Conservation (phyloP, 1,284 basidiomycete species). For the Filobasidium uniguttulatum region DNA sequence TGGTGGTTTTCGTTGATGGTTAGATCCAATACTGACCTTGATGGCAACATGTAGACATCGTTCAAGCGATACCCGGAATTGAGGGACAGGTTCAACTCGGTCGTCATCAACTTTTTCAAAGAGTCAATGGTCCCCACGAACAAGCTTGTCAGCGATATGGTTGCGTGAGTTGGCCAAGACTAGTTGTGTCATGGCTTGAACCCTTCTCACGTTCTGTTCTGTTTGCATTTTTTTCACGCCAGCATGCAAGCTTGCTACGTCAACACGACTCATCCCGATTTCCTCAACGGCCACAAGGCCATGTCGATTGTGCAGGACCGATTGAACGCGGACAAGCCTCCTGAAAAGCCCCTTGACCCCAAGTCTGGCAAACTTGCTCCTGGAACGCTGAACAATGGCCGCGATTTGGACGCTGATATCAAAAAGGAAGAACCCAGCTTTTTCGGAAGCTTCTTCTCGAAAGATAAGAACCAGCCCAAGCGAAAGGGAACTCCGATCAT, state of each 20-base stretch:
- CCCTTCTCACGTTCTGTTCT: constrained; percentile 7
- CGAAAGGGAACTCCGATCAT: constrained; percentile 67
- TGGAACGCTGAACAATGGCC: constrained; percentile 70
- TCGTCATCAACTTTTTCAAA: constrained; percentile 95
- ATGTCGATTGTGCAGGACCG: constrained; percentile 81
- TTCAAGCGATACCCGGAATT: constrained; percentile 92
- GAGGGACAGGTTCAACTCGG: constrained; percentile 81
- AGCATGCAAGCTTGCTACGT: constrained; percentile 96
- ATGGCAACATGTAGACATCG: constrained; percentile 50
- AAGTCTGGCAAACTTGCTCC: constrained; percentile 52
- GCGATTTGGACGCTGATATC: constrained; percentile 78
- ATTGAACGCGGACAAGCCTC: constrained; percentile 62
- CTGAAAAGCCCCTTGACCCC: constrained; percentile 47
- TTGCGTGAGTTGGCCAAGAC: constrained; percentile 45
- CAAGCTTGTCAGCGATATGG: constrained; percentile 85
- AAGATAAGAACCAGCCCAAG: constrained; percentile 44
- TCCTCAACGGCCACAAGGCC: constrained; percentile 91
- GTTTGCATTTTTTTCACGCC: neutral
- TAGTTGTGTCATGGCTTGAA: neutral
- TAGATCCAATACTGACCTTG: neutral
- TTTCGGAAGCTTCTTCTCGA: constrained; percentile 85
- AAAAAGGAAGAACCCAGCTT: constrained; percentile 84
- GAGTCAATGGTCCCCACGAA: constrained; percentile 81
- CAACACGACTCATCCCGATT: constrained; percentile 98
- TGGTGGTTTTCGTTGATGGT: no score